phyloP scores from a whole-genome alignment of 306 rosid species.

The Purshia tridentata region DNA sequence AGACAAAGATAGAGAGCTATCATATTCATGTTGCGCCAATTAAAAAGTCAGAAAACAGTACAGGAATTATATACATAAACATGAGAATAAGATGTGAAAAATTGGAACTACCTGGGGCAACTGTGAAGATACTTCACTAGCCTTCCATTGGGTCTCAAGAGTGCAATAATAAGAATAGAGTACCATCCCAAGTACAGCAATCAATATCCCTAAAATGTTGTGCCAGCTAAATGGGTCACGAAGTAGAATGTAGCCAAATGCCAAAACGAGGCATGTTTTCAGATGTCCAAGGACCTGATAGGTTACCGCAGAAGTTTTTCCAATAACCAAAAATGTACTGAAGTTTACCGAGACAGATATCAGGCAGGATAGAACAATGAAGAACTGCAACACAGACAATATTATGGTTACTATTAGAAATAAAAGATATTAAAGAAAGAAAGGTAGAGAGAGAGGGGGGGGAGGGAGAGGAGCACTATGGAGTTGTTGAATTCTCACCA shows the following conservation, averaged over 20 bases:
- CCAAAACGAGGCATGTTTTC: conserved; percentile 90
- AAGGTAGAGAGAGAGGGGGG: not conserved
- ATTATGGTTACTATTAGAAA: conserved; percentile 4
- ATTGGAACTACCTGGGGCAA: conserved; percentile 37
- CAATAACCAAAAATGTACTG: conserved; percentile 95
- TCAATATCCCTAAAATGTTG: conserved; percentile 77
- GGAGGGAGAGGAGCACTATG: not conserved
- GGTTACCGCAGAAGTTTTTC: conserved; percentile 95
- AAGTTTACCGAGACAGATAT: conserved; percentile 95
- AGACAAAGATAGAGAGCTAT: not conserved
- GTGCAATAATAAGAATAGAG: conserved; percentile 75
- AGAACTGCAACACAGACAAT: conserved; percentile 50
- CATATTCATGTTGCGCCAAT: not conserved
- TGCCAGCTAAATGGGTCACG: conserved; percentile 93
- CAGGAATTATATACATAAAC: not conserved
- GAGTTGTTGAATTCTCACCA: conserved; percentile 56
- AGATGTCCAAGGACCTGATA: conserved; percentile 98
- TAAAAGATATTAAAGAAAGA: conserved; percentile 4
- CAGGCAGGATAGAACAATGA: conserved; percentile 86
- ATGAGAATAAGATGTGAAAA: not conserved
- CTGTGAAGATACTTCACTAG: conserved; percentile 58
- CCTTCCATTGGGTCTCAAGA: conserved; percentile 69
- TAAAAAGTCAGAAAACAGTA: not conserved
- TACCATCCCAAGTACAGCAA: conserved; percentile 91
- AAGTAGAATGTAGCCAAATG: conserved; percentile 84